Conservation (phyloP, 129 eudicot genomes). For the Cynara cardunculus region DNA sequence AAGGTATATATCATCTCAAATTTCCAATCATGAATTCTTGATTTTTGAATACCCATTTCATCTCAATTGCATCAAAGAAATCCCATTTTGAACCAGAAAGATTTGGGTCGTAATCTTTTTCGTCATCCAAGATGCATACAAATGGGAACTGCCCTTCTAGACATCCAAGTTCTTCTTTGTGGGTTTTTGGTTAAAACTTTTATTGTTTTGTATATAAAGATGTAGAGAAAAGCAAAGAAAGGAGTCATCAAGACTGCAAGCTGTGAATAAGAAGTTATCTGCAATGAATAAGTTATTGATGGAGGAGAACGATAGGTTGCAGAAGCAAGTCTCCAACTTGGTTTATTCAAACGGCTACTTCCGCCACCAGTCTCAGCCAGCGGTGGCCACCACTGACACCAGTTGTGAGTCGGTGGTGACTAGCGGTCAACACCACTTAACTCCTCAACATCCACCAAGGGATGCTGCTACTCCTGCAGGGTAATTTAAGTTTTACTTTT, state of each 20-base stretch:
- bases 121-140: neutral
- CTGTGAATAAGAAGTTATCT: constrained; percentile 65
- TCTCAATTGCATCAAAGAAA: constrained; percentile 7
- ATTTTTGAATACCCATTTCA: constrained; percentile 6
- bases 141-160: no score
- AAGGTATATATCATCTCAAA: constrained; percentile 38
- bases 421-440: constrained; percentile 70
- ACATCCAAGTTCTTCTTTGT: neutral
- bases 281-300: constrained; percentile 84
- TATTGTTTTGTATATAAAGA: constrained; percentile 29
- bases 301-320: constrained; percentile 86
- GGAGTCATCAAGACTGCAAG: constrained; percentile 79
- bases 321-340: constrained; percentile 81
- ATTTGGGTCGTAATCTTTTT: neutral
- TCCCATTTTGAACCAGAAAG: neutral
- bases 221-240: constrained; percentile 83
- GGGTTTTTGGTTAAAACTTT: neutral
- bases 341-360: constrained; percentile 70
- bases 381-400: constrained; percentile 68
- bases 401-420: constrained; percentile 86
- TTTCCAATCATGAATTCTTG: neutral
- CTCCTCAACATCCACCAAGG: constrained; percentile 77
- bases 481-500: constrained; percentile 29
- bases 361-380: constrained; percentile 73
- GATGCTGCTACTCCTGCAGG: constrained; percentile 90